phyloP scores from a whole-genome alignment of 306 rosid genomes.

The Coriaria nepalensis region DNA sequence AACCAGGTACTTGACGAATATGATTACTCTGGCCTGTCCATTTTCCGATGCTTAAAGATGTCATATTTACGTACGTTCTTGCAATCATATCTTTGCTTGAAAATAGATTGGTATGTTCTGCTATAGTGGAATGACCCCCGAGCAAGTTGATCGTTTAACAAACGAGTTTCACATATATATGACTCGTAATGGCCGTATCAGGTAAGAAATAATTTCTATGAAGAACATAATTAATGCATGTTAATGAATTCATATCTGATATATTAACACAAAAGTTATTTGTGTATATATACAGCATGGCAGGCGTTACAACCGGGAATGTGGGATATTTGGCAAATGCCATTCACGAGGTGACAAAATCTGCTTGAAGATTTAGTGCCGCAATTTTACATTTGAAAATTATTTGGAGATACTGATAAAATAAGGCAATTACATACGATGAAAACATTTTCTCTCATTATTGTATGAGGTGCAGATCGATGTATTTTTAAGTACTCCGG shows the following conservation, averaged over 20 bases:
- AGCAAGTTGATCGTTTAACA: conserved; percentile 84
- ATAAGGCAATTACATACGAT: too few relatives aligned
- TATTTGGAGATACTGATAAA: too few relatives aligned
- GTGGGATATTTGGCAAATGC: conserved; percentile 80
- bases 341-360: conserved; percentile 75
- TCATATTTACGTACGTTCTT: too few relatives aligned
- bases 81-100: neutral
- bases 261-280: neutral
- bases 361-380: conserved; percentile 25
- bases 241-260: too few relatives aligned
- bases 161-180: conserved; percentile 70
- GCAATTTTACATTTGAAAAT: too few relatives aligned
- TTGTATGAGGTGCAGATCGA: too few relatives aligned
- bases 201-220: conserved; percentile 23
- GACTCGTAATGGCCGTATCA: conserved; percentile 92
- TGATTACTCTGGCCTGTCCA: neutral
- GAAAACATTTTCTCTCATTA: too few relatives aligned
- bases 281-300: conserved; percentile 97
- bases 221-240: too few relatives aligned
- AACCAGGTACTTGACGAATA: conserved; percentile 37
- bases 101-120: conserved; percentile 95
- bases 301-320: conserved; percentile 73
- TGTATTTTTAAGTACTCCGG: too few relatives aligned
- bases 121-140: conserved; percentile 84
- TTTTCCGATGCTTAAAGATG: neutral